Evolutionary conservation across 805 yeast species (phyloP).

Genomic region (Wickerhamomyces queroliae): DNA sequence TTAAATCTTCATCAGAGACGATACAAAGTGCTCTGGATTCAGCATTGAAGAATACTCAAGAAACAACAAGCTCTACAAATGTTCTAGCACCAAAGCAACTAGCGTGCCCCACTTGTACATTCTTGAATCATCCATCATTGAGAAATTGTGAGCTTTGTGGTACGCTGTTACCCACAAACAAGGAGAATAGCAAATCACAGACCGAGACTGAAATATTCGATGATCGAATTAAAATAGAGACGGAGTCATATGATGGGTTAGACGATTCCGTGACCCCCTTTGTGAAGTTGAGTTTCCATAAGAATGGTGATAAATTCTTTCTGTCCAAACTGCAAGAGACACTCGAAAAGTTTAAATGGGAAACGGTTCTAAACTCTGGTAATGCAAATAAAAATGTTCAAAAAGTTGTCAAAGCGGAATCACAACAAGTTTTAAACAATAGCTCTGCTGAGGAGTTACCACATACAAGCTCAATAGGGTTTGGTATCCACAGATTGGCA

Average conservation of each 20-base stretch:
- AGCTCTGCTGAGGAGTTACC: slow-evolving; percentile 22
- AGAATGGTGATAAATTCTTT: slow-evolving; percentile 57
- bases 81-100: slow-evolving; percentile 9
- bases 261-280: slow-evolving; percentile 19
- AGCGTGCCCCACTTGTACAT: slow-evolving; percentile 61
- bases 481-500: slow-evolving; percentile 73
- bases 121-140: slow-evolving; percentile 76
- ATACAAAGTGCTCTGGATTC: slow-evolving; percentile 26
- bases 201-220: slow-evolving; percentile 21
- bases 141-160: slow-evolving; percentile 87
- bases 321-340: slow-evolving; percentile 38
- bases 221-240: slow-evolving; percentile 26
- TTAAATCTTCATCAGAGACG: slow-evolving; percentile 34
- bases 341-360: slow-evolving; percentile 50
- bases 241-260: slow-evolving; percentile 26
- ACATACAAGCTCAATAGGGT: slow-evolving; percentile 29
- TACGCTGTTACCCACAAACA: slow-evolving; percentile 33
- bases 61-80: not conserved
- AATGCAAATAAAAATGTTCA: slow-evolving; percentile 21
- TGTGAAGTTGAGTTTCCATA: slow-evolving; percentile 70
- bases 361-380: slow-evolving; percentile 26
- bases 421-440: slow-evolving; percentile 4
- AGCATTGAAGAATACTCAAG: not conserved
- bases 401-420: slow-evolving; percentile 1
- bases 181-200: slow-evolving; percentile 14